Conservation (phyloP, 164 flowering plant genomes). For the Stephania yunnanensis region DNA sequence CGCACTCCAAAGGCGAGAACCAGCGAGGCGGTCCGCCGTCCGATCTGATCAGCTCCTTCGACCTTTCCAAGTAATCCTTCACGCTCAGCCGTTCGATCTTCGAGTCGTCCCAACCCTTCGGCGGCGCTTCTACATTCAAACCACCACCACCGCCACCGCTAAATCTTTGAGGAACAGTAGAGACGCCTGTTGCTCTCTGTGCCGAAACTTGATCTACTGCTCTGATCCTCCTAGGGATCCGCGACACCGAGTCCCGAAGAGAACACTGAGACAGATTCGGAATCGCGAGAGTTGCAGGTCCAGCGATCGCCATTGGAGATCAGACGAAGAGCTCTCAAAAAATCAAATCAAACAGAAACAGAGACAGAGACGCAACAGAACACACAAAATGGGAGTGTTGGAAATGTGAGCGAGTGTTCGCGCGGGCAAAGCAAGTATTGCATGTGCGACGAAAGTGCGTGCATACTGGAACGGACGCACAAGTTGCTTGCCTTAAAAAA, state of each 20-base stretch:
- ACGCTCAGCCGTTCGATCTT: slow-evolving; percentile 22
- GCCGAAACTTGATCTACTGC: neutral
- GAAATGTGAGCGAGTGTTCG: no score
- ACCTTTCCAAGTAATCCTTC: slow-evolving; percentile 36
- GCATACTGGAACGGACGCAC: no score
- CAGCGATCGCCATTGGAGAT: slow-evolving; percentile 8
- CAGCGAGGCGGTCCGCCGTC: slow-evolving; percentile 68
- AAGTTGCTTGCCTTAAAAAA: no score
- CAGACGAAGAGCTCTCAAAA: neutral
- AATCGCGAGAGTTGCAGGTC: neutral
- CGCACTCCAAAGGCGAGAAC: slow-evolving; percentile 59
- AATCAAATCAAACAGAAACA: no score
- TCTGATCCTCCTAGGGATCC: slow-evolving; percentile 1
- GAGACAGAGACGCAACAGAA: no score
- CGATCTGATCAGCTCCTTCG: slow-evolving; percentile 33
- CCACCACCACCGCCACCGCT: neutral
- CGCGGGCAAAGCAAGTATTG: no score
- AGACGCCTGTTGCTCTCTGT: neutral
- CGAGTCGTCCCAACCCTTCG: slow-evolving; percentile 7
- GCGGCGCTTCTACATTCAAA: neutral
- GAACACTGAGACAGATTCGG: neutral
- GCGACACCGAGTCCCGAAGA: neutral
- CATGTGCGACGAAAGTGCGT: no score
- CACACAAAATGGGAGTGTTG: no score
- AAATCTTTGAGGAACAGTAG: neutral